Base-by-base conservation (phyloP, 148 eudicot genomes). In the Fagopyrum homotropicum region DNA sequence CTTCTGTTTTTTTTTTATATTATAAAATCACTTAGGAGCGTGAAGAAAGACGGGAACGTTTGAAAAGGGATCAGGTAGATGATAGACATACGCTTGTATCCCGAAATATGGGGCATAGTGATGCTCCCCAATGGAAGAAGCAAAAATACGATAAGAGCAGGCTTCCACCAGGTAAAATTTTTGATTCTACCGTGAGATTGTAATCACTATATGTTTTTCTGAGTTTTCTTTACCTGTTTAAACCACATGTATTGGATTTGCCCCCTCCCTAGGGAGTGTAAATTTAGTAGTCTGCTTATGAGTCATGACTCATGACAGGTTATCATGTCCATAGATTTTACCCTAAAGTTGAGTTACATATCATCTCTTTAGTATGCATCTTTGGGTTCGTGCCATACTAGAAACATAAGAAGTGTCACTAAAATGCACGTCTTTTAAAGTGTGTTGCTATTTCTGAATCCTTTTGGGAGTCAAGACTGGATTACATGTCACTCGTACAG, bases 91-190 rank as follows among this genome's bases (percentile, higher is more conserved):
- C 73, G 75, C 89, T 85, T 82, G 77, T 72, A 73, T 74, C 81
- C 76, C 89, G 86, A 52, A 86, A 78, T 29, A 81, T 72, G 51
- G 75, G 66, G 69, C 77, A 78, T 77, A 93, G 90, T 61, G 88
- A 86, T 72, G 86, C 77, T 66, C 85, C 77, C 61, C 84, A 80
- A 44, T 57, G 19, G 45, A 96, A 92, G 81, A 86, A 82, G 77
- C 74, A 82, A n/a, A 89, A 83, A 83, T 79, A 75, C 76, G 93
- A 85, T 72, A 83, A 80, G 80, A 78, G 73, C 78, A 91, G 75
- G 77, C 91, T 96, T 74, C 99, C 99, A 45, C 98, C 97, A 74
- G 98, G 99, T 92, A 86, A 80, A 40, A 47, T 72, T 17, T 8
- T 30, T 72, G 74, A 17, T 46, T 30, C 17, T 17, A 10, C 22